Base-by-base conservation (phyloP, 805 yeast genomes). In the Nakazawaea molendinolei region DNA sequence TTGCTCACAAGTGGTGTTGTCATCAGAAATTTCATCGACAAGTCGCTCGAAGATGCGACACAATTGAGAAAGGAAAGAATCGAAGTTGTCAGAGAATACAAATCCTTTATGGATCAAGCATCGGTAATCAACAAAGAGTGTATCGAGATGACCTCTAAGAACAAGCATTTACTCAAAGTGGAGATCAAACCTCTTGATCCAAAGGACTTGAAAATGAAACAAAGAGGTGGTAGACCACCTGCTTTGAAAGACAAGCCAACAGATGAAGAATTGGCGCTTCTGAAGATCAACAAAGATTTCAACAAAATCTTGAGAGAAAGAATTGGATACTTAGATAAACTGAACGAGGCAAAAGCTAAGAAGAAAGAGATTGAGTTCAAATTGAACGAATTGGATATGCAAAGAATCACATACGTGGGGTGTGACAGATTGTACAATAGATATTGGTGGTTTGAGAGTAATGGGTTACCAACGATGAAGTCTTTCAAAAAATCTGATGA, bases 361-460 rank as follows among this genome's bases (percentile, higher is more conserved):
- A 76, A 74, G 51, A 61, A 63, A 27, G 65, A 66, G 24, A 58
- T 77, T 13, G 95, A 85, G 47, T 68, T 63, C 41, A 65, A 74
- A 40, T 61, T 92, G 17, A 69, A 69, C 31, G 86, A 79, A 46
- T 60, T 76, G 33, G 95, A 89, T 49, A 68, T 80, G 41, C 95
- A 86, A 52, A 61, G 97, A 39, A 68, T 87, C 32, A 72, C 73
- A 37, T 66, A 75, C 21, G 61, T 92, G 19, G 98, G 98, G 2
- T 70, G 77, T 40, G 98, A 92, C 56, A 63, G 95, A 34, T 72
- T 74, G 40, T 87, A 67, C 55, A 92, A 92, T 60, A 67, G 89
- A 45, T 92, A 90, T 55, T 92, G 95, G 95, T 92, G 95, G 95
- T 77, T 87, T 52, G 97, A 90, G 50, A 68, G 69, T 44, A 81